phyloP scores from a whole-genome alignment of 2,329 filamentous ascomycete species.

The Aaosphaeria arxii region DNA sequence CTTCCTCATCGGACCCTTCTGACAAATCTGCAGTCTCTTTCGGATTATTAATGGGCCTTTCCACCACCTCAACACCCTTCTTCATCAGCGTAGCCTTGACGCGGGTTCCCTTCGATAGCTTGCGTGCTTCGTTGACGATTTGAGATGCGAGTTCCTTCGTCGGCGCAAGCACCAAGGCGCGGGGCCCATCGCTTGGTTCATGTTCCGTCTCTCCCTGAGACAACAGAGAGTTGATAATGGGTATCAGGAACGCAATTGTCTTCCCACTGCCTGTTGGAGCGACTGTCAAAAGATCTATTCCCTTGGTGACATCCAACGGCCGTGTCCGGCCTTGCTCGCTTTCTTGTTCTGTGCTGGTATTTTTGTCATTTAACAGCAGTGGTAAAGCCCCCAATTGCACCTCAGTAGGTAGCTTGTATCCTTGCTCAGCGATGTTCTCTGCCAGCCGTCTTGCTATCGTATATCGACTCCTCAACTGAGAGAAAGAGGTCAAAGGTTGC shows the following conservation, averaged over 20 bases:
- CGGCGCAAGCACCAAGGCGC: constrained; percentile 47
- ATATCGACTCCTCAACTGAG: constrained; percentile 67
- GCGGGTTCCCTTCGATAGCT: constrained; percentile 72
- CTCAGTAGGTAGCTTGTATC: constrained; percentile 85
- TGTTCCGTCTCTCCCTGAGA: constrained; percentile 20
- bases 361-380: constrained; percentile 59
- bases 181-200: constrained; percentile 20
- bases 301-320: constrained; percentile 24
- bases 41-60: constrained; percentile 21
- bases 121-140: constrained; percentile 70
- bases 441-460: constrained; percentile 70
- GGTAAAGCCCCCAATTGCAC: constrained; percentile 88
- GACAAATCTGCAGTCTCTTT: constrained; percentile 33
- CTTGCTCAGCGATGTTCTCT: constrained; percentile 78
- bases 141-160: constrained; percentile 51
- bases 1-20: constrained; percentile 40
- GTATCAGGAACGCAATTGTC: constrained; percentile 88
- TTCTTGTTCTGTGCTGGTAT: not conserved
- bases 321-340: constrained; percentile 1
- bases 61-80: constrained; percentile 72
- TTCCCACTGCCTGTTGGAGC: constrained; percentile 97
- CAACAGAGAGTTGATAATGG: constrained; percentile 72
- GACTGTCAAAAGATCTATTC: constrained; percentile 77
- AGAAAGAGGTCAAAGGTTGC: constrained; percentile 75
- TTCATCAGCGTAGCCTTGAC: constrained; percentile 78